phyloP scores from a whole-genome alignment of 2,329 filamentous ascomycete genomes.

The Claviceps cyperi region DNA sequence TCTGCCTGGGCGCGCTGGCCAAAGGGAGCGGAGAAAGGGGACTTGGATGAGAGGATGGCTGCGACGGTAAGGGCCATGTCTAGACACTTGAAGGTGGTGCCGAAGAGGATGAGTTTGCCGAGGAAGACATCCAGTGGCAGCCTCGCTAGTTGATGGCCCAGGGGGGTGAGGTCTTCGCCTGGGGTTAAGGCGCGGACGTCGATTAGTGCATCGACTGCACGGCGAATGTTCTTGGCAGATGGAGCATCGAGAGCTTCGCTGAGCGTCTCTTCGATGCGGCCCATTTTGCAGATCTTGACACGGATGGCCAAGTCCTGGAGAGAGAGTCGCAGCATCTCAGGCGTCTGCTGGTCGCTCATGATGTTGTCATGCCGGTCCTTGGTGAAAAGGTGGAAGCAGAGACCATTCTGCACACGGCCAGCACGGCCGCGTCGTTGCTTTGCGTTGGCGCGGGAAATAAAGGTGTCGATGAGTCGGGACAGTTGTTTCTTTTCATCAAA shows the following conservation, averaged over 20 bases:
- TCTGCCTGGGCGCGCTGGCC: conserved; percentile 73
- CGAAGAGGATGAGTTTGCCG: conserved; percentile 81
- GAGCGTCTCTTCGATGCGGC: conserved; percentile 81
- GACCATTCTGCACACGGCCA: conserved; percentile 83
- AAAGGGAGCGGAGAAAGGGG: conserved; percentile 78
- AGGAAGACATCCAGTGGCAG: conserved; percentile 88
- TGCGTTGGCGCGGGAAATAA: conserved; percentile 89
- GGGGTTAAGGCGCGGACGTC: conserved; percentile 81
- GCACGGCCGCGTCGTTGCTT: conserved; percentile 90
- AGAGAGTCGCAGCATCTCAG: conserved; percentile 87
- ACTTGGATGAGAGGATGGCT: conserved; percentile 86
- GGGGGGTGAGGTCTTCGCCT: conserved; percentile 68
- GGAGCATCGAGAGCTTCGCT: conserved; percentile 81
- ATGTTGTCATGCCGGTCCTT: conserved; percentile 71
- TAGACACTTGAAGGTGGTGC: conserved; percentile 75
- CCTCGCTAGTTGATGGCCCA: conserved; percentile 76
- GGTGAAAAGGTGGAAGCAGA: conserved; percentile 94
- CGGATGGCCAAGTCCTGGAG: conserved; percentile 89
- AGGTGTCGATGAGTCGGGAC: conserved; percentile 81
- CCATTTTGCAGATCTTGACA: conserved; percentile 94
- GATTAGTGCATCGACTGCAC: conserved; percentile 82
- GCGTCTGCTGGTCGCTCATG: conserved; percentile 86
- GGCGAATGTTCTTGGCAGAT: conserved; percentile 78
- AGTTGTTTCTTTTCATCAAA: conserved; percentile 89
- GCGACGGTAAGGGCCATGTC: conserved; percentile 87